A percentile compares a stretch with the other conserved stretches of the same genome.
phyloP scores from a whole-genome alignment of 768 basidiomycete species.

The Leccinum rimulosum region DNA sequence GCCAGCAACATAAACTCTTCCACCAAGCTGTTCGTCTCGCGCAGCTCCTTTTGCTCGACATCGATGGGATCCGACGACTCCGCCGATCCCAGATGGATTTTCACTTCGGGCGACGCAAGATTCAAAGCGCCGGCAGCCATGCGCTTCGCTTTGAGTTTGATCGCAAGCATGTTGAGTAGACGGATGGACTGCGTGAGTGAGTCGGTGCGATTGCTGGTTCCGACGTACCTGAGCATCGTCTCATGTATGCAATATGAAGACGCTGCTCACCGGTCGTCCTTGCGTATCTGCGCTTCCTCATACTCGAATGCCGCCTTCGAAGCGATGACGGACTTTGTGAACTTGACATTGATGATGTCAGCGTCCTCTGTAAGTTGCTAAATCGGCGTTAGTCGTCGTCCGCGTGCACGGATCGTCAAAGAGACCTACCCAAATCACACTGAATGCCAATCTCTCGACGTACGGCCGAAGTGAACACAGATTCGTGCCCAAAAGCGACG shows the following conservation, averaged over 20 bases:
- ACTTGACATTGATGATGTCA: slow-evolving; percentile 85
- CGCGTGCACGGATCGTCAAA: not conserved
- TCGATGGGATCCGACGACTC: slow-evolving; percentile 96
- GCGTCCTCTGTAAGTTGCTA: slow-evolving; percentile 90
- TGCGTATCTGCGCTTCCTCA: slow-evolving; percentile 90
- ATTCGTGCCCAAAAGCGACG: slow-evolving; percentile 90
- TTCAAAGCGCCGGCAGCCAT: slow-evolving; percentile 98
- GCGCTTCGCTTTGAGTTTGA: slow-evolving; percentile 77
- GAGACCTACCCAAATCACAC: slow-evolving; percentile 81
- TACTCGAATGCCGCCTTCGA: slow-evolving; percentile 97
- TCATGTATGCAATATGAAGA: not conserved
- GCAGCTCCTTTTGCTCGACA: slow-evolving; percentile 90
- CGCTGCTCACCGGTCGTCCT: slow-evolving; percentile 78
- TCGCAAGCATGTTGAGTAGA: slow-evolving; percentile 82
- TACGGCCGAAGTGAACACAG: slow-evolving; percentile 89
- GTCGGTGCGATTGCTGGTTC: slow-evolving; percentile 66
- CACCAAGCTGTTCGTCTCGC: slow-evolving; percentile 93
- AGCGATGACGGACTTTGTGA: slow-evolving; percentile 95
- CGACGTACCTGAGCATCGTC: not conserved
- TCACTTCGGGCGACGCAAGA: slow-evolving; percentile 97
- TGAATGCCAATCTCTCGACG: slow-evolving; percentile 94
- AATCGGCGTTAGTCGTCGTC: not conserved
- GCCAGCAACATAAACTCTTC: slow-evolving; percentile 99
- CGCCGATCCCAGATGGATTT: slow-evolving; percentile 89
- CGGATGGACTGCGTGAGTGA: slow-evolving; percentile 83